Percentiles rank a stretch among this genome's conserved stretches.
phyloP scores from a whole-genome alignment of 2,329 filamentous ascomycete species.

The Proliferodiscus dingleyae region DNA sequence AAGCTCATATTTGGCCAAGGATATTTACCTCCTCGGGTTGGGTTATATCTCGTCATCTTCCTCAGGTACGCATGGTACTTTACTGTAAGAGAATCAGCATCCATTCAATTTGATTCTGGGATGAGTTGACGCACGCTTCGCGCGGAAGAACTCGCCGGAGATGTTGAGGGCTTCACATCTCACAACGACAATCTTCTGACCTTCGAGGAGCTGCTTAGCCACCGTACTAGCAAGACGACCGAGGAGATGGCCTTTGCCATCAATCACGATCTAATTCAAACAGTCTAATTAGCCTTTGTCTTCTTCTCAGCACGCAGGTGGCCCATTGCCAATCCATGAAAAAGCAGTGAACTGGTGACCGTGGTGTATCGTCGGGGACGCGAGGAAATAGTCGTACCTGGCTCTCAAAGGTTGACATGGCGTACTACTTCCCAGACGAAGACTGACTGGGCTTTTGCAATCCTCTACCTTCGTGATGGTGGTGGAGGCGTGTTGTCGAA shows the following conservation, averaged over 20 bases:
- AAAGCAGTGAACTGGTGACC: neutral
- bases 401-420: slow-evolving; percentile 66
- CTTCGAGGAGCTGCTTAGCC: slow-evolving; percentile 97
- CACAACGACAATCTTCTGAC: slow-evolving; percentile 99
- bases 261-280: slow-evolving; percentile 78
- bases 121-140: slow-evolving; percentile 80
- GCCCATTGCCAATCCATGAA: slow-evolving; percentile 2
- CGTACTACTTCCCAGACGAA: slow-evolving; percentile 35
- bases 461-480: slow-evolving; percentile 35
- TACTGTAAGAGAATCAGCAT: slow-evolving; percentile 57
- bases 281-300: slow-evolving; percentile 31
- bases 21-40: slow-evolving; percentile 86
- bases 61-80: slow-evolving; percentile 99
- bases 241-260: slow-evolving; percentile 99
- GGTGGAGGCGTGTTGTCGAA: slow-evolving; percentile 30
- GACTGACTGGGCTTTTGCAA: slow-evolving; percentile 29
- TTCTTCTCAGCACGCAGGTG: slow-evolving; percentile 4
- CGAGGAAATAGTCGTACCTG: slow-evolving; percentile 53
- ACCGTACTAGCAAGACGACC: slow-evolving; percentile 97
- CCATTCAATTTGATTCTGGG: slow-evolving; percentile 8
- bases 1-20: slow-evolving; percentile 4
- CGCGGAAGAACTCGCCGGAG: slow-evolving; percentile 99
- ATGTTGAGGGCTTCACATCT: slow-evolving; percentile 99
- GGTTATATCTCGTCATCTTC: slow-evolving; percentile 99
- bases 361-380: neutral